These are phyloP conservation scores for Neurospora sp. DNA, from an alignment of 495 filamentous ascomycete species.

Conservation along the genomic window DNA sequence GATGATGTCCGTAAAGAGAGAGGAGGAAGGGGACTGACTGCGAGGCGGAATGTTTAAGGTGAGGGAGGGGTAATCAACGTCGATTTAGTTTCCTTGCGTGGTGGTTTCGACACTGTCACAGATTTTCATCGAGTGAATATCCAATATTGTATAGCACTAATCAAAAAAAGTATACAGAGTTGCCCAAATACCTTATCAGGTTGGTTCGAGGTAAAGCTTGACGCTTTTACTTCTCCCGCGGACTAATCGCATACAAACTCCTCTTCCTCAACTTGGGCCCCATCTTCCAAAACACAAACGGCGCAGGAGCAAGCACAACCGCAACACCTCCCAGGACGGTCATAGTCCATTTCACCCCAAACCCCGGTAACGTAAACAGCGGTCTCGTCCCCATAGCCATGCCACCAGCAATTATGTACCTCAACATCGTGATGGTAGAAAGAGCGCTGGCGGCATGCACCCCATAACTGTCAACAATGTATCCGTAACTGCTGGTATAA, in stretches of 20 bases:
- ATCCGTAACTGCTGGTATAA: constrained; percentile 45
- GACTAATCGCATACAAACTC: constrained; percentile 14
- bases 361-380: constrained; percentile 16
- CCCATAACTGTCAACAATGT: constrained; percentile 47
- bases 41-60: background rate
- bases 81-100: background rate
- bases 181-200: background rate
- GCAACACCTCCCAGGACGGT: constrained; percentile 22
- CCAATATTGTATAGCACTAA: background rate
- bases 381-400: constrained; percentile 32
- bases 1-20: background rate
- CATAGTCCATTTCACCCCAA: constrained; percentile 30
- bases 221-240: background rate
- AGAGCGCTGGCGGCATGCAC: constrained; percentile 34
- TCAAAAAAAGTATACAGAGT: background rate
- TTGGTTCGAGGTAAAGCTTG: background rate
- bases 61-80: background rate
- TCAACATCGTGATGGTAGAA: constrained; percentile 38
- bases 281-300: constrained; percentile 17
- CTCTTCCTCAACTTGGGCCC: constrained; percentile 17
- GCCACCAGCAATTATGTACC: constrained; percentile 42
- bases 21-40: background rate
- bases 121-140: background rate
- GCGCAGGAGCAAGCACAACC: constrained; percentile 11
- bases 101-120: background rate